Percentiles rank a stretch among this genome's conserved stretches.
phyloP scores from a whole-genome alignment of 2,329 filamentous ascomycete genomes.

The Seiridium unicorne region DNA sequence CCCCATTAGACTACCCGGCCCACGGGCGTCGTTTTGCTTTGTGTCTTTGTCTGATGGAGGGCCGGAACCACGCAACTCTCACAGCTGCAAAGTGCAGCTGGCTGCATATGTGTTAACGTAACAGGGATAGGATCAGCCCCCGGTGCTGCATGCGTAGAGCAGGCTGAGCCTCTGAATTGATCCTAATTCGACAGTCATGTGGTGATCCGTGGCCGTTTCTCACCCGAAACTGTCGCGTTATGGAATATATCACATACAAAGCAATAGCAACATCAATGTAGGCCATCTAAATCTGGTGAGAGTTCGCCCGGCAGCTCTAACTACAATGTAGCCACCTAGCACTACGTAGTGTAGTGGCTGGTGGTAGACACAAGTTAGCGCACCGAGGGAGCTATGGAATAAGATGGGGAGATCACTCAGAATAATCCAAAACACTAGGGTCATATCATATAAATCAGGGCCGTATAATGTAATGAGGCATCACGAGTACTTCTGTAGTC shows the following conservation, averaged over 20 bases:
- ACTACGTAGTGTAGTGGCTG: no score
- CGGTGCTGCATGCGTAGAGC: background rate
- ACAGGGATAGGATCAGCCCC: constrained; percentile 6
- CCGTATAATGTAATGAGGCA: no score
- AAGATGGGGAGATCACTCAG: no score
- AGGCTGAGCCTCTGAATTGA: background rate
- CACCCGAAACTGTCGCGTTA: background rate
- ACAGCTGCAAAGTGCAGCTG: constrained; percentile 4
- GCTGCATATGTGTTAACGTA: constrained; percentile 7
- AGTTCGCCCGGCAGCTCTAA: no score
- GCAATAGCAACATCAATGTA: background rate
- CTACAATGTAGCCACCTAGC: no score
- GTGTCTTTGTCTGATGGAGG: constrained; percentile 3
- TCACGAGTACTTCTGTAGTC: no score
- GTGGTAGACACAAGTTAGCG: no score
- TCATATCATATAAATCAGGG: no score
- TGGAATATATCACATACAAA: background rate
- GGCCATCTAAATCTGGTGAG: no score
- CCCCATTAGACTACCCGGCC: background rate
- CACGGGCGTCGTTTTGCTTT: background rate
- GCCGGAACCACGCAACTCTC: constrained; percentile 1
- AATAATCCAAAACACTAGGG: no score
- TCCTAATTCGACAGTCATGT: background rate
- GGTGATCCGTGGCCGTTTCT: background rate
- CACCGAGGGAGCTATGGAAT: no score